Conservation (phyloP, 345 rosid species). For the Hibiscus mutabilis region DNA sequence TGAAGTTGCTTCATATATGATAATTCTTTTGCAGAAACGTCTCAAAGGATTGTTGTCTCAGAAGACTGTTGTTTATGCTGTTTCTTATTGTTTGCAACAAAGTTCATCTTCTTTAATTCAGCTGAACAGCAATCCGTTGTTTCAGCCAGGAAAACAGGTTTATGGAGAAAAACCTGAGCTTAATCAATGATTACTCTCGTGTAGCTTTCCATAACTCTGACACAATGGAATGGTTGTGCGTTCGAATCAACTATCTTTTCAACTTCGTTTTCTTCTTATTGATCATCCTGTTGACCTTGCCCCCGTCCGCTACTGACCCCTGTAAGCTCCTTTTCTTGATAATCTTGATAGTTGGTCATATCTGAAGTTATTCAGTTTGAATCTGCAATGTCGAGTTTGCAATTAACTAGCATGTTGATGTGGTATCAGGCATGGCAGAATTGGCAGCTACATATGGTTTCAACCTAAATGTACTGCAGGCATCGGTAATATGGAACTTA, state of each 20-base stretch:
- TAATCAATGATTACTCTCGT: conserved; percentile 26
- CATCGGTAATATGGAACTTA: conserved; percentile 60
- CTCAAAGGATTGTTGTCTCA: no score
- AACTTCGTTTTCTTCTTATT: conserved; percentile 16
- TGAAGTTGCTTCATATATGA: not conserved
- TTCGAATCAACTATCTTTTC: conserved; percentile 2
- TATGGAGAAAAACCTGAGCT: conserved; percentile 32
- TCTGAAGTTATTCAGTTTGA: not conserved
- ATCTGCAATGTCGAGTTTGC: not conserved
- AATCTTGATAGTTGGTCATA: not conserved
- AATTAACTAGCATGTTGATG: not conserved
- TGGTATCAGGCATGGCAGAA: conserved; percentile 60
- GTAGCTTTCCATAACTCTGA: conserved; percentile 8
- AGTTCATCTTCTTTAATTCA: not conserved
- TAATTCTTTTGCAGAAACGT: no score
- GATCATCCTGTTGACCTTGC: conserved; percentile 12
- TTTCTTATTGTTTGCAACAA: not conserved
- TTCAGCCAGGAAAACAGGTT: conserved; percentile 54
- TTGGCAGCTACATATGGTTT: conserved; percentile 82
- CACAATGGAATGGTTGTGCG: conserved; percentile 7
- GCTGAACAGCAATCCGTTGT: conserved; percentile 18
- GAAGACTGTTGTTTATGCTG: not conserved
- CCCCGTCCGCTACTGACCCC: not conserved
- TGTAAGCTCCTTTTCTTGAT: not conserved
- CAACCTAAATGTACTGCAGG: conserved; percentile 56